phyloP scores from a whole-genome alignment of 345 rosid genomes.

The Eucalyptus regnans region DNA sequence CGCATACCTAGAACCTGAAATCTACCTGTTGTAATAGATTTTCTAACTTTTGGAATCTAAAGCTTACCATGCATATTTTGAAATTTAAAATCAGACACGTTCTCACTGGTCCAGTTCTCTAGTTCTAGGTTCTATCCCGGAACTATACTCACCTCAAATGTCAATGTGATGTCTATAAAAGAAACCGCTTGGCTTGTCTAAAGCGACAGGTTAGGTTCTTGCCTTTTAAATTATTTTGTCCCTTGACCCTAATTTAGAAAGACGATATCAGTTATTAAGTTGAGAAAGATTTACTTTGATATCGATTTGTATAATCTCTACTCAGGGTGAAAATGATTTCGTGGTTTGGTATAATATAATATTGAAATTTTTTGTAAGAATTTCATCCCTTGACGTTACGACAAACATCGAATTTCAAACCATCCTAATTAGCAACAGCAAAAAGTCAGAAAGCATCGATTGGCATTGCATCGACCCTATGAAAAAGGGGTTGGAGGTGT shows the following conservation, averaged over 20 bases:
- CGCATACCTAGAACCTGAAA: accelerated
- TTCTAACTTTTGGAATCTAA: no score
- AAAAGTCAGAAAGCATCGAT: neutral
- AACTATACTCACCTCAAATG: neutral
- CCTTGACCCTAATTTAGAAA: neutral
- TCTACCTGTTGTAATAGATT: neutral
- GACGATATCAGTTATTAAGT: neutral
- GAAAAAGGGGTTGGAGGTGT: neutral
- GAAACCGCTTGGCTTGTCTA: neutral
- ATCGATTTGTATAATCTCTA: neutral
- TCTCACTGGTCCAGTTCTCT: neutral
- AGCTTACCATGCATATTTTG: neutral
- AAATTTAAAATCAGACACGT: no score
- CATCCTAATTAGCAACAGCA: neutral
- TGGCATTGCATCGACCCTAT: neutral
- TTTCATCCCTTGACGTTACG: neutral
- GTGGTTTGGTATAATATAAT: neutral
- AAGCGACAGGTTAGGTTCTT: neutral
- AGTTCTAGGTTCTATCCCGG: neutral
- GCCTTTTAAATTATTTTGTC: neutral
- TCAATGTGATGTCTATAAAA: neutral
- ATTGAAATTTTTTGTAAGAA: neutral
- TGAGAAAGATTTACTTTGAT: neutral
- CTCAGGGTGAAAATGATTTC: neutral
- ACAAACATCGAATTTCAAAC: neutral